Percentiles rank a stretch among this genome's conserved stretches.
These are phyloP conservation scores for Carex kokanica DNA, from an alignment of 176 grass and related monocot species.

Conservation along the genomic window DNA sequence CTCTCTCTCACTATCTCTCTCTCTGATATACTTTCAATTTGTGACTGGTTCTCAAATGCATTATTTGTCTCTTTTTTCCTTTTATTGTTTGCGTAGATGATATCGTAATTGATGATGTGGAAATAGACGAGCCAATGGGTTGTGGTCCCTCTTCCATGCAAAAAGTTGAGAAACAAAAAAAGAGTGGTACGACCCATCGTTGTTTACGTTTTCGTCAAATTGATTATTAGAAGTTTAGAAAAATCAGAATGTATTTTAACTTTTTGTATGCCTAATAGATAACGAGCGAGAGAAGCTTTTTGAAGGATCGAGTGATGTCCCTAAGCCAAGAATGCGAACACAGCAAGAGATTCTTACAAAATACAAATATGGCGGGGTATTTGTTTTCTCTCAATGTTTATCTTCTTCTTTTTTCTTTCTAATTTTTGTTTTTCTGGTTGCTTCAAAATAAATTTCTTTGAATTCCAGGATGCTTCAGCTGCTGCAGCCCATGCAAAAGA, in stretches of 20 bases:
- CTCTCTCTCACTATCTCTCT: slow-evolving; percentile 35
- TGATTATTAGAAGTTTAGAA: not conserved
- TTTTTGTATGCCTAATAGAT: slow-evolving; percentile 36
- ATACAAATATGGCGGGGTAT: slow-evolving; percentile 83
- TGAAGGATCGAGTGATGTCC: slow-evolving; percentile 46
- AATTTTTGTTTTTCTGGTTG: not conserved
- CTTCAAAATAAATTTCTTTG: not conserved
- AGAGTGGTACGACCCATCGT: slow-evolving; percentile 25
- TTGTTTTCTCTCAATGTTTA: not conserved
- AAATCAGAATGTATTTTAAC: slow-evolving; percentile 1
- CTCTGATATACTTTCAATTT: slow-evolving; percentile 20
- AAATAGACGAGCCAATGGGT: slow-evolving; percentile 27
- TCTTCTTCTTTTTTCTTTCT: not conserved
- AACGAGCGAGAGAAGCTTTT: slow-evolving; percentile 51
- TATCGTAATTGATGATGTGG: slow-evolving; percentile 60
- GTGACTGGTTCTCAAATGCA: slow-evolving; percentile 13
- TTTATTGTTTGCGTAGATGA: slow-evolving; percentile 54
- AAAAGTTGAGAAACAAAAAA: slow-evolving; percentile 32
- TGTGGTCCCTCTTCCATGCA: slow-evolving; percentile 33
- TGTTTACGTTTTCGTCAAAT: not conserved
- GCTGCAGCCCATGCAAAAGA: slow-evolving; percentile 79
- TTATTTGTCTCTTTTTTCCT: slow-evolving; percentile 28
- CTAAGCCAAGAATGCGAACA: slow-evolving; percentile 66
- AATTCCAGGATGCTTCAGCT: slow-evolving; percentile 63
- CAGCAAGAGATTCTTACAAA: slow-evolving; percentile 87